Evolutionary conservation across 768 basidiomycete species (phyloP).

Genomic region (Chalciporus piperatus): DNA sequence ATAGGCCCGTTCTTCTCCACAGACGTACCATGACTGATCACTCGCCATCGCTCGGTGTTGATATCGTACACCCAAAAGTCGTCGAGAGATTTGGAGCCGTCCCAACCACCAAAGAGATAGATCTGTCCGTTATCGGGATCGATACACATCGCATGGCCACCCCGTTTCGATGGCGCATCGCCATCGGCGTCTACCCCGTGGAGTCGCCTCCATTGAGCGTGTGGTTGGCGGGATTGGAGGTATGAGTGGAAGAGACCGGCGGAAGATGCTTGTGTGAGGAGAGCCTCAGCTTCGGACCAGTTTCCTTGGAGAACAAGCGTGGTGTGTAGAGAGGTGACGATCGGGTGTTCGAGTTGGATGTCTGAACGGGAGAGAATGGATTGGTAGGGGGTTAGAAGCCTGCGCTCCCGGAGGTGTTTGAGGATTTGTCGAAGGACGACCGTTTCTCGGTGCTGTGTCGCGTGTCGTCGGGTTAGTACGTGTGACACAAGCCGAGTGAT

Average conservation of each 20-base stretch:
- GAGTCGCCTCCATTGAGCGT: constrained; percentile 59
- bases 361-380: constrained; percentile 54
- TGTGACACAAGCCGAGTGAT: not conserved
- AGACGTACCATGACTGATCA: constrained; percentile 52
- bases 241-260: constrained; percentile 62
- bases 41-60: constrained; percentile 53
- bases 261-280: constrained; percentile 47
- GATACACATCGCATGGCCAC: constrained; percentile 82
- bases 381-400: constrained; percentile 63
- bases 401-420: constrained; percentile 75
- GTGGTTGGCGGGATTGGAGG: constrained; percentile 53
- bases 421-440: constrained; percentile 63
- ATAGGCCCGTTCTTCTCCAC: constrained; percentile 59
- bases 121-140: constrained; percentile 59
- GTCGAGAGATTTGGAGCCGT: constrained; percentile 67
- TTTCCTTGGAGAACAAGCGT: constrained; percentile 64
- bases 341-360: constrained; percentile 65
- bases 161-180: constrained; percentile 63
- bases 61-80: constrained; percentile 78
- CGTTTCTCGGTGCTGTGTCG: constrained; percentile 51
- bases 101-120: constrained; percentile 80
- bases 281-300: constrained; percentile 55
- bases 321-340: constrained; percentile 63
- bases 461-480: not conserved
- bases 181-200: constrained; percentile 58